These are phyloP conservation scores for Salvia sclarea DNA, from an alignment of 305 asterid genomes.

Conservation along the genomic window DNA sequence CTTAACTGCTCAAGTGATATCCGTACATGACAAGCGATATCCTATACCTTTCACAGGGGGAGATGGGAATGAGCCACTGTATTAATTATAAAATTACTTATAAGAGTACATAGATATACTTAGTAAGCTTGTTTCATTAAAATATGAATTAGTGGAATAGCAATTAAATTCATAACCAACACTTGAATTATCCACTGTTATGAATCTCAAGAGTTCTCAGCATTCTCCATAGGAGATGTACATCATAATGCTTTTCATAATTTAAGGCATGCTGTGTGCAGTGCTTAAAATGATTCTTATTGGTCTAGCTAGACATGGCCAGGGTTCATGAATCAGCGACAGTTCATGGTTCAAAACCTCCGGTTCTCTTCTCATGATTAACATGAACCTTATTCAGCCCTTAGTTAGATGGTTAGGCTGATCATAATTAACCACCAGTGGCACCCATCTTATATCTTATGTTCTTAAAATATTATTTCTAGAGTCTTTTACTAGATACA, in stretches of 20 bases:
- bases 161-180: background rate
- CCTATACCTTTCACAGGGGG: background rate
- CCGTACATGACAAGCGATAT: conserved; percentile 8
- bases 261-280: background rate
- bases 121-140: background rate
- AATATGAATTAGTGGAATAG: background rate
- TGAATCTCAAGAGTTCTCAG: background rate
- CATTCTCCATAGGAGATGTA: background rate
- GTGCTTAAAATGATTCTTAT: background rate
- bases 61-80: background rate
- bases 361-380: background rate
- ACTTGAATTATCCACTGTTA: background rate
- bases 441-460: background rate
- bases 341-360: background rate
- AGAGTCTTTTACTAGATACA: background rate
- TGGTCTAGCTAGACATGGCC: background rate
- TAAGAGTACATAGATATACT: background rate
- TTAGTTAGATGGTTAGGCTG: background rate
- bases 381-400: background rate
- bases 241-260: background rate
- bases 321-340: background rate
- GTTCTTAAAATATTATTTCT: background rate
- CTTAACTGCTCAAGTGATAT: background rate
- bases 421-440: background rate
- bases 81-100: background rate